These are phyloP conservation scores for Penicillium glabrum DNA, from an alignment of 2,329 filamentous ascomycete species.

Conservation along the genomic window DNA sequence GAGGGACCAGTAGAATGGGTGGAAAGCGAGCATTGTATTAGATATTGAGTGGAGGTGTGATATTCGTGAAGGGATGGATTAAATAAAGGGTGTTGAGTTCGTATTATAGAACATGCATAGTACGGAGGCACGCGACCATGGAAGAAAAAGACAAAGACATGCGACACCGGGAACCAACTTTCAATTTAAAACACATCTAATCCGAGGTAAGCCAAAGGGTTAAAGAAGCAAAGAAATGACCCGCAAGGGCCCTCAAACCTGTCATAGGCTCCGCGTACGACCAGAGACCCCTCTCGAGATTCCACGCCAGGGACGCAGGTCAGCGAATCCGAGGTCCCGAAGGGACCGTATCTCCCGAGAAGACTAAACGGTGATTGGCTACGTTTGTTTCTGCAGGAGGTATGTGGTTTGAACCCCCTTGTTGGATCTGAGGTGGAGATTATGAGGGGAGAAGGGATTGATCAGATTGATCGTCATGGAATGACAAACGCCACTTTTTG, in stretches of 20 bases:
- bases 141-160: not conserved
- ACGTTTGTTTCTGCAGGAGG: constrained; percentile 1
- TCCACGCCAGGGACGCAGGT: constrained; percentile 7
- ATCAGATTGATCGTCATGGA: constrained; percentile 14
- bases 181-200: not conserved
- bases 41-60: not conserved
- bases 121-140: not conserved
- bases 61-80: too few relatives aligned
- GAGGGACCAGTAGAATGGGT: constrained; percentile 1
- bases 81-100: not conserved
- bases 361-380: constrained; percentile 9
- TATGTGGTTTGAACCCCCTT: constrained; percentile 19
- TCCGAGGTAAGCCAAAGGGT: constrained; percentile 7
- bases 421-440: constrained; percentile 6
- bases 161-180: not conserved
- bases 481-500: constrained; percentile 10
- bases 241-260: constrained; percentile 18
- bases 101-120: not conserved
- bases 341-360: not conserved
- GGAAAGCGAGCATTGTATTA: constrained; percentile 1
- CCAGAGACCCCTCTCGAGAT: constrained; percentile 2
- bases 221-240: not conserved
- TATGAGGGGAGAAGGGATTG: constrained; percentile 11
- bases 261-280: constrained; percentile 11
- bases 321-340: not conserved